Percentiles rank a stretch among this genome's conserved stretches.
Evolutionary conservation across 768 basidiomycete genomes (phyloP).

Genomic region (Serendipita sp.): DNA sequence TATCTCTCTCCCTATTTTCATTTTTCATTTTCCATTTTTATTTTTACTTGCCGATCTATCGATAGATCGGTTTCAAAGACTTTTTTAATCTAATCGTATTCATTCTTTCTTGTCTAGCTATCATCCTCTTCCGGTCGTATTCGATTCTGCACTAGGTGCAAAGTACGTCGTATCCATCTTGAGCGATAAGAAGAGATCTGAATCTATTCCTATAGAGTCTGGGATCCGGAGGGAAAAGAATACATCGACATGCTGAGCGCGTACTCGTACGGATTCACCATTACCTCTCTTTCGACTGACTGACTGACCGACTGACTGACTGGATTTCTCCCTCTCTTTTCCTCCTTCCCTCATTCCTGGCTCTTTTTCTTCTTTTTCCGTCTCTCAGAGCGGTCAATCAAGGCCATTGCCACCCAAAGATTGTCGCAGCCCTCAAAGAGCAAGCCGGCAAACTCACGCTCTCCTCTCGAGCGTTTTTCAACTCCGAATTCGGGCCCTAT

Average conservation of each 20-base stretch:
- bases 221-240: constrained; percentile 88
- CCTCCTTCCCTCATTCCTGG: neutral
- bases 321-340: neutral
- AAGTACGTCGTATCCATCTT: constrained; percentile 43
- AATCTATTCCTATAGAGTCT: constrained; percentile 37
- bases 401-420: constrained; percentile 86
- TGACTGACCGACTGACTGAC: neutral
- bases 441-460: constrained; percentile 86
- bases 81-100: neutral
- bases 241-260: constrained; percentile 98
- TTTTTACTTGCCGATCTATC: constrained; percentile 9
- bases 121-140: constrained; percentile 88
- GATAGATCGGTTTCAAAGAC: too few species aligned
- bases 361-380: neutral
- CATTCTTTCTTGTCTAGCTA: constrained; percentile 39
- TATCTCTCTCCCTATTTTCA: constrained; percentile 12
- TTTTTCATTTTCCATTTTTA: constrained; percentile 16
- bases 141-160: constrained; percentile 77
- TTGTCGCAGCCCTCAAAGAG: constrained; percentile 60
- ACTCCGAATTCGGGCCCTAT: constrained; percentile 78
- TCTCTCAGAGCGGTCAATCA: constrained; percentile 66
- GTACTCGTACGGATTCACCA: constrained; percentile 56
- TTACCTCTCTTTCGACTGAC: constrained; percentile 7
- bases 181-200: neutral
- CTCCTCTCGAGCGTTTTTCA: constrained; percentile 93